A percentile compares a stretch with the other conserved stretches of the same genome.
Evolutionary conservation across 345 rosid genomes (phyloP).

Genomic region (Combretum micranthum): DNA sequence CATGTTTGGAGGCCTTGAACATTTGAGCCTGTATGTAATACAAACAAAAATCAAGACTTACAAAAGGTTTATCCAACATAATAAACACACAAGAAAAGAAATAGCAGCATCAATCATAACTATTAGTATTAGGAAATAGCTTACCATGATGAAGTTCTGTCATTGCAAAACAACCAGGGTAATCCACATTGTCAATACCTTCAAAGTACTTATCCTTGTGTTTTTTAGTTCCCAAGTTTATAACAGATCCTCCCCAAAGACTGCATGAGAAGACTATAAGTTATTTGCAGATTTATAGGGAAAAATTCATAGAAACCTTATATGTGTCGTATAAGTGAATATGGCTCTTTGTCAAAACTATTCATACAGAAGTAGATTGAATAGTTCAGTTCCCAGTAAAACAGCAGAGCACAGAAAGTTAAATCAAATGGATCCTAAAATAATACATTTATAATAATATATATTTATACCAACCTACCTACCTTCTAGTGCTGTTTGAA

Average conservation of each 20-base stretch:
- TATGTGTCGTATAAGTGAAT: neutral
- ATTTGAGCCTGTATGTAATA: constrained; percentile 51
- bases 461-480: too few species aligned
- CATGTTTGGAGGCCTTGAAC: constrained; percentile 92
- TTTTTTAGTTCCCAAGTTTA: constrained; percentile 94
- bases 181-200: constrained; percentile 73
- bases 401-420: too few species aligned
- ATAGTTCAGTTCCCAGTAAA: too few species aligned
- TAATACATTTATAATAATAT: too few species aligned
- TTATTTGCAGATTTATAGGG: neutral
- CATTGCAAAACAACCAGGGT: constrained; percentile 98
- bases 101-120: neutral
- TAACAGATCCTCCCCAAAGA: constrained; percentile 98
- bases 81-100: constrained; percentile 1
- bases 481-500: too few species aligned
- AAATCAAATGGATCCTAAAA: too few species aligned
- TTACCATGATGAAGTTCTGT: constrained; percentile 98
- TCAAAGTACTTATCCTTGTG: constrained; percentile 86
- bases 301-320: neutral
- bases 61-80: neutral
- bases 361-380: too few species aligned
- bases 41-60: neutral
- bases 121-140: neutral
- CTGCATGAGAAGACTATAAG: constrained; percentile 27
- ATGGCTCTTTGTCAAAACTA: neutral